These are phyloP conservation scores for Crithidia thermophila DNA, from an alignment of 208 protist genomes.

Conservation along the genomic window DNA sequence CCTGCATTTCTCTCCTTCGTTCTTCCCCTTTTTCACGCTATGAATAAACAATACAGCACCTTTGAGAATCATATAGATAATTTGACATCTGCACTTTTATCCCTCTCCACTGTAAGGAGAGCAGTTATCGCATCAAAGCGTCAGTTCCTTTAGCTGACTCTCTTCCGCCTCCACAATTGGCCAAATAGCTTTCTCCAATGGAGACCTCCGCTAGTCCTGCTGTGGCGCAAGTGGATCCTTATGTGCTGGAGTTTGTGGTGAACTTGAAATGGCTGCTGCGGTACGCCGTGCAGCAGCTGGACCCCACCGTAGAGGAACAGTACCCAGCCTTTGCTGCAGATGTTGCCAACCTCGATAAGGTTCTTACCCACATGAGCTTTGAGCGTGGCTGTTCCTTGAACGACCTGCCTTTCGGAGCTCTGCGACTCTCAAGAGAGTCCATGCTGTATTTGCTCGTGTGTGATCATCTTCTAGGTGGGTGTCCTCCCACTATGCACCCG, in stretches of 20 bases:
- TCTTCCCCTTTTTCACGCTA: no score
- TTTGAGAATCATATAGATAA: no score
- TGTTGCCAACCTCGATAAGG: conserved; percentile 23
- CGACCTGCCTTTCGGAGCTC: conserved; percentile 42
- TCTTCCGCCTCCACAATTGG: no score
- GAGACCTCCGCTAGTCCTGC: background rate
- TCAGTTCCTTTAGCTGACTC: no score
- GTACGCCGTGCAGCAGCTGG: conserved; percentile 43
- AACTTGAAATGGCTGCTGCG: conserved; percentile 74
- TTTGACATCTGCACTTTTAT: no score
- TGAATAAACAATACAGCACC: no score
- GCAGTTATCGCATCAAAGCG: no score
- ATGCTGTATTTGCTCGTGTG: conserved; percentile 72
- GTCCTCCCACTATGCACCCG: conserved; percentile 74
- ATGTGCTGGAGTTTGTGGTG: conserved; percentile 67
- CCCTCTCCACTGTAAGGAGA: no score
- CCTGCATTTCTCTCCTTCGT: no score
- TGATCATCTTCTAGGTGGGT: conserved; percentile 64
- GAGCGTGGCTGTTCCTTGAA: conserved; percentile 28
- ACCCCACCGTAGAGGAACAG: conserved; percentile 47
- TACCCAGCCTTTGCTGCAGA: conserved; percentile 41
- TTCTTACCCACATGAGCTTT: conserved; percentile 30
- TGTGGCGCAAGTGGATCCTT: conserved; percentile 18
- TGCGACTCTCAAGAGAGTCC: conserved; percentile 52
- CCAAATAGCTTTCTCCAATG: no score